phyloP scores from a whole-genome alignment of 352 stramenopile genomes.

The Halophytophthora batemanensis region DNA sequence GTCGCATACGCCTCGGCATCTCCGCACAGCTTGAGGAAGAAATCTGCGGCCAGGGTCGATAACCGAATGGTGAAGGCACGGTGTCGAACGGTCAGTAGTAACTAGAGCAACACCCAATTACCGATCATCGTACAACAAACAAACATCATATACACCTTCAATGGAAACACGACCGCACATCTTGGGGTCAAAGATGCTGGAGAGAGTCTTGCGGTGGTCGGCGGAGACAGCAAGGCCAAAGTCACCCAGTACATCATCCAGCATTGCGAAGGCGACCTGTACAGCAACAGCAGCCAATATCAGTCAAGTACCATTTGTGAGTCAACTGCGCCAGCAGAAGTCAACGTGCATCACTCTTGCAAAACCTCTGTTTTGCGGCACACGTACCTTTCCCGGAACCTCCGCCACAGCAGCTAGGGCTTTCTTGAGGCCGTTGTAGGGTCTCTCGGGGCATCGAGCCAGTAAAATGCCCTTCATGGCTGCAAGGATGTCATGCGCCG shows the following conservation, averaged over 20 bases:
- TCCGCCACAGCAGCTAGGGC: slow-evolving; percentile 65
- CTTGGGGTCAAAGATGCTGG: slow-evolving; percentile 52
- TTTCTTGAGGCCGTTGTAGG: slow-evolving; percentile 83
- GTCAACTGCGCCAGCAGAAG: no score
- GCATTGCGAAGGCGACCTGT: slow-evolving; percentile 60
- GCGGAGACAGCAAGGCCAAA: slow-evolving; percentile 51
- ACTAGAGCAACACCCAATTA: no score
- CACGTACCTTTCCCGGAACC: slow-evolving; percentile 62
- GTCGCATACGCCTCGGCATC: slow-evolving; percentile 53
- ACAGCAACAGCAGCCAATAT: background rate
- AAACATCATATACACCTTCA: slow-evolving; percentile 40
- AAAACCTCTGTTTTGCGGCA: no score
- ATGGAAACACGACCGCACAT: slow-evolving; percentile 56
- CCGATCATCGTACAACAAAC: no score
- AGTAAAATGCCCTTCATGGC: slow-evolving; percentile 65
- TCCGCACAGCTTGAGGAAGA: slow-evolving; percentile 72
- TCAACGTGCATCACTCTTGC: no score
- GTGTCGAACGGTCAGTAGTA: background rate
- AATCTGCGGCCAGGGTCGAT: slow-evolving; percentile 31
- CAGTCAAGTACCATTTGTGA: background rate
- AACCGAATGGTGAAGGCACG: background rate
- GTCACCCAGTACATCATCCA: slow-evolving; percentile 70
- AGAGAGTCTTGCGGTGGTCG: slow-evolving; percentile 39
- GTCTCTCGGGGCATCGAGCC: slow-evolving; percentile 48
- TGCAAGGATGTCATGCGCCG: slow-evolving; percentile 61